Conservation (phyloP, 2,329 filamentous ascomycete genomes). For the Aureobasidium leucospermi region DNA sequence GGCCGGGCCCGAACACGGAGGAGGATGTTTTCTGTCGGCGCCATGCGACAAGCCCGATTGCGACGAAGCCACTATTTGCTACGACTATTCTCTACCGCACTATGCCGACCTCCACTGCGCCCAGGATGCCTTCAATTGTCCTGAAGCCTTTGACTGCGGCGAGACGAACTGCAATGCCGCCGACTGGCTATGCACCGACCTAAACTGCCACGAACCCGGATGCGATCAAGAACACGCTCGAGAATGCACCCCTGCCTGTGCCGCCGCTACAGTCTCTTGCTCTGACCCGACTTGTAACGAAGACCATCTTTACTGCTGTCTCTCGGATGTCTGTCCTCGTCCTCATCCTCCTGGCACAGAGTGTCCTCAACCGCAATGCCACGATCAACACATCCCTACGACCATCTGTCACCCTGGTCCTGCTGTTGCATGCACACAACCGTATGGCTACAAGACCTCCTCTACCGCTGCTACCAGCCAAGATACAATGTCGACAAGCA, state of each 20-base stretch:
- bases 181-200: conserved; percentile 4
- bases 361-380: neutral
- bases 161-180: neutral
- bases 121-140: neutral
- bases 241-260: conserved; percentile 14
- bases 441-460: neutral
- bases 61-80: conserved; percentile 19
- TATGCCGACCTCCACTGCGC: neutral
- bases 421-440: neutral
- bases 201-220: neutral
- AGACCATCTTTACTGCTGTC: conserved; percentile 7
- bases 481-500: conserved; percentile 11
- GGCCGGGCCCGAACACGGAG: neutral
- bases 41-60: conserved; percentile 32
- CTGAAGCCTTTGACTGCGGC: conserved; percentile 7
- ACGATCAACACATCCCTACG: neutral
- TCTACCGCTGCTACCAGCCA: neutral
- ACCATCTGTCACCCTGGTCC: neutral
- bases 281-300: conserved; percentile 4
- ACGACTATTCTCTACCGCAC: conserved; percentile 9
- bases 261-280: neutral
- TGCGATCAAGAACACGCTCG: conserved; percentile 6
- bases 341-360: neutral
- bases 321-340: conserved; percentile 12
- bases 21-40: conserved; percentile 3